Evolutionary conservation across 345 rosid species (phyloP).

Genomic region (Brassica rapa): DNA sequence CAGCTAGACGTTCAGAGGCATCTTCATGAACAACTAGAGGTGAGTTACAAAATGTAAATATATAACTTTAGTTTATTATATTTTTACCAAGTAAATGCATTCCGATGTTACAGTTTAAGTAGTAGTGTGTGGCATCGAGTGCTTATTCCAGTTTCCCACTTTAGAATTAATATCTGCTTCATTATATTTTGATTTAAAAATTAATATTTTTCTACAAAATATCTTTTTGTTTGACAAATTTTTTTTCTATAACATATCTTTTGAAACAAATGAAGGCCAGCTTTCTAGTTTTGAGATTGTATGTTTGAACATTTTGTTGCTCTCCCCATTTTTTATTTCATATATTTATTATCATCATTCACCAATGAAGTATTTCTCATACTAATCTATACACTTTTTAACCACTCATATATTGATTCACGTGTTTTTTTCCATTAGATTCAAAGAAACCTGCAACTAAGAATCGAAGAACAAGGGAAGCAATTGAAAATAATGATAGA

Average conservation of each 20-base stretch:
- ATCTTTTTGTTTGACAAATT: too few relatives aligned
- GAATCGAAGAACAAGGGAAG: constrained; percentile 86
- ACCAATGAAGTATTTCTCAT: background rate
- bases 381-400: background rate
- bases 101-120: background rate
- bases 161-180: too few relatives aligned
- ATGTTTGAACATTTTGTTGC: background rate
- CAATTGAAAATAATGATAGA: constrained; percentile 81
- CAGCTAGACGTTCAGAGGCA: constrained; percentile 88
- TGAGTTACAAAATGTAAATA: constrained; percentile 28
- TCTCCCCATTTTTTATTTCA: background rate
- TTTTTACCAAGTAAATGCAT: background rate
- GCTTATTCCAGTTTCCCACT: constrained; percentile 1
- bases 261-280: background rate
- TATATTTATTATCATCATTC: background rate
- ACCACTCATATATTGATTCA: constrained; percentile 2
- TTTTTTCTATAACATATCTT: too few relatives aligned
- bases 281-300: background rate
- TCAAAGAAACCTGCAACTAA: constrained; percentile 74
- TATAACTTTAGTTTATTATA: background rate
- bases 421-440: constrained; percentile 46
- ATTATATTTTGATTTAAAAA: too few relatives aligned
- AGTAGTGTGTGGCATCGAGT: constrained; percentile 1
- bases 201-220: too few relatives aligned
- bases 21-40: constrained; percentile 96